These are phyloP conservation scores for Trichoderma sp. DNA, from an alignment of 2,329 filamentous ascomycete species.

Conservation along the genomic window DNA sequence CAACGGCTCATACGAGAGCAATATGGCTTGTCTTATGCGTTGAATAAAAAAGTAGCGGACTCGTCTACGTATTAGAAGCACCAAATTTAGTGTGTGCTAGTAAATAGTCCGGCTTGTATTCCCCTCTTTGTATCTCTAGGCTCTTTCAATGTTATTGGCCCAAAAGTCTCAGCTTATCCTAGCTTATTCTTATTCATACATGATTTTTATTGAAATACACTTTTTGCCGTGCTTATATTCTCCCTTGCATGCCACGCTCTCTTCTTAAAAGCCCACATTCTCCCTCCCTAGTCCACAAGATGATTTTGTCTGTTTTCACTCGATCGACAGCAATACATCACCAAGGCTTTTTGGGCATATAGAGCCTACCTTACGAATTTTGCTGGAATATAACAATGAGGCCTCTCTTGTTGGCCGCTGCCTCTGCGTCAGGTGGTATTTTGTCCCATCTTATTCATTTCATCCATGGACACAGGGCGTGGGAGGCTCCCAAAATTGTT, in stretches of 20 bases:
- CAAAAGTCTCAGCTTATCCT: neutral
- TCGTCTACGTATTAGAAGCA: no score
- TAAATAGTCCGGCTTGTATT: no score
- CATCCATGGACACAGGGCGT: conserved; percentile 16
- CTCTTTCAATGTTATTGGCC: no score
- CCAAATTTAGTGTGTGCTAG: no score
- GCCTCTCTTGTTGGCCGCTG: neutral
- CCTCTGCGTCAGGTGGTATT: conserved; percentile 9
- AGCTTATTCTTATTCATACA: neutral
- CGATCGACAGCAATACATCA: neutral
- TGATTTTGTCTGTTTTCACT: neutral
- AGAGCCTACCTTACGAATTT: neutral
- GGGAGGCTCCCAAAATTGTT: neutral
- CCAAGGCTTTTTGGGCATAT: neutral
- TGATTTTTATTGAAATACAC: neutral
- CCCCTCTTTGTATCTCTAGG: no score
- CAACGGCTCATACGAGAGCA: neutral
- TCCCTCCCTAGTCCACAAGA: neutral
- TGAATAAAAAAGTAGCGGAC: no score
- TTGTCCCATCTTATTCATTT: conserved; percentile 24
- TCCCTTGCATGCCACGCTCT: neutral
- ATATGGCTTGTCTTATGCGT: neutral
- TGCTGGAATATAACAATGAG: neutral
- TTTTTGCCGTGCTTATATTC: conserved; percentile 6
- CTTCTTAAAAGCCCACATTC: neutral